Percentiles rank a stretch among this genome's conserved stretches.
These are phyloP conservation scores for Triangularia verruculosa DNA, from an alignment of 2,329 filamentous ascomycete genomes.

Conservation along the genomic window DNA sequence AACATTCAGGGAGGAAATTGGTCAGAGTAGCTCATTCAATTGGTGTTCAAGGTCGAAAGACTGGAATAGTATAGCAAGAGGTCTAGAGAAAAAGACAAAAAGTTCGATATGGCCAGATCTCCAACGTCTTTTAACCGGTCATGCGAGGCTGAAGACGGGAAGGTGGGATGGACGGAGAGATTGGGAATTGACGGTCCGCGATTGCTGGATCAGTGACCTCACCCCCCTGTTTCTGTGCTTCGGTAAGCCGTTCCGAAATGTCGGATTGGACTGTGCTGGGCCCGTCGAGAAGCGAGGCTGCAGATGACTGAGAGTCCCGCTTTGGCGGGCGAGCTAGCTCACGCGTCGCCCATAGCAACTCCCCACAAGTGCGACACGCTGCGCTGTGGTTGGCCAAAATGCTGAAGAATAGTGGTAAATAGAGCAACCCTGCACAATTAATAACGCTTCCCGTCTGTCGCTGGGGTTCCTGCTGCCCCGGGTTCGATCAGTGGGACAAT, in stretches of 20 bases:
- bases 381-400: slow-evolving; percentile 10
- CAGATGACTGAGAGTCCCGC: slow-evolving; percentile 7
- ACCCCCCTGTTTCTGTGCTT: not conserved
- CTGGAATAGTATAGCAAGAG: not conserved
- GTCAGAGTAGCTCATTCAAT: not conserved
- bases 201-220: not conserved
- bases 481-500: slow-evolving; percentile 5
- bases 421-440: slow-evolving; percentile 18
- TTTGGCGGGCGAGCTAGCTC: not conserved
- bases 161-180: slow-evolving; percentile 9
- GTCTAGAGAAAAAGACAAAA: not conserved
- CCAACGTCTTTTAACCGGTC: slow-evolving; percentile 15
- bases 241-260: slow-evolving; percentile 13
- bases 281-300: not conserved
- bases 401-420: slow-evolving; percentile 13
- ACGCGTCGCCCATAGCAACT: slow-evolving; percentile 23
- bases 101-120: slow-evolving; percentile 21
- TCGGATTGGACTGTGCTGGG: slow-evolving; percentile 14
- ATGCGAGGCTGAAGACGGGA: slow-evolving; percentile 23
- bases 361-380: not conserved
- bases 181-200: not conserved
- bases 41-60: not conserved
- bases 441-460: not conserved
- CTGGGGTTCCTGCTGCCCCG: not conserved
- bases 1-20: not conserved